Evolutionary conservation across 2,329 filamentous ascomycete genomes (phyloP), one percentile per base, ranked within the genome.

Genomic region (Penicillium sp.): DNA sequence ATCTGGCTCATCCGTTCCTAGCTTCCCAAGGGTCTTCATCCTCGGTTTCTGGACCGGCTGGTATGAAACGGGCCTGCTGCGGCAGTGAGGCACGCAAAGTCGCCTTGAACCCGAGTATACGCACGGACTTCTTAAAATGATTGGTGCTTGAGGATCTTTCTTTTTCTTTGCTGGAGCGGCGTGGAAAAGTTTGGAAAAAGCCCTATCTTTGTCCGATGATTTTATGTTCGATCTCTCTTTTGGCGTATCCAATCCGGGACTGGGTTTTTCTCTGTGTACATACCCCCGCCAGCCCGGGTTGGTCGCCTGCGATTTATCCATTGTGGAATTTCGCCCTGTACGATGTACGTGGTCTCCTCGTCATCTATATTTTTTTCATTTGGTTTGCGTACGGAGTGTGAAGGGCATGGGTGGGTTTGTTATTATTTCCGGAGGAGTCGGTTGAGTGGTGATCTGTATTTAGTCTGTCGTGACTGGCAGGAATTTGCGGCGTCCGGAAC

Each of bases 61-160:
- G 62, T 30, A 61, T 63, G 56, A 67, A 67, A 46, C 62, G 65
- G 31, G 60, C 63, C 22, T 66, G 65, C 51, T 66, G 64, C 37
- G 64, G 61, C 25, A 62, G 56, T 31, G 62, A 66, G 50, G 59
- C 59, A 26, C 48, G 53, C 33, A 61, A 62, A 48, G 41, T 64
- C 34, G 59, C 59, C n/a, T 39, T 62, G 12, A 57, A 60, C 40
- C 57, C 60, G n/a, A 50, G 47, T 29, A 41, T 62, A 35, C 60
- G 59, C 22, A 53, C 54, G 17, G 56, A 62, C 13, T 58, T 52
- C 32, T 29, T 58, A 47, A 55, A 52, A 30, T 47, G 30, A 46
- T 29, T 35, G 39, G 39, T 26, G 35, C 37, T 42, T 46, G 14
- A 33, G 16, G 34, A 38, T 39, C 45, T 50, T 52, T 37, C 32